Conservation (phyloP, 2,329 filamentous ascomycete genomes). For the Lizonia empirigonia region DNA sequence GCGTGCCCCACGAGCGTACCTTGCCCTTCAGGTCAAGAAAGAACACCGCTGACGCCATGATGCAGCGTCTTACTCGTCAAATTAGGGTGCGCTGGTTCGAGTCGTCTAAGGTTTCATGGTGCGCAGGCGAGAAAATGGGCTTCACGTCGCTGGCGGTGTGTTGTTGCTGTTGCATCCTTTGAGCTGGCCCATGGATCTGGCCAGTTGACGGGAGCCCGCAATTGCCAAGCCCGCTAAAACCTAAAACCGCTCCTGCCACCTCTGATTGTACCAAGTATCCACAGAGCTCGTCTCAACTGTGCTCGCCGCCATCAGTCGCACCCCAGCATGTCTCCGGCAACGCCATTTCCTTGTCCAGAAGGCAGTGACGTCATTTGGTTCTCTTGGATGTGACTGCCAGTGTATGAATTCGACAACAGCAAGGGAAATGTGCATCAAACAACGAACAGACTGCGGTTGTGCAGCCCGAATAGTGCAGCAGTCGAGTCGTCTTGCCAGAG, state of each 20-base stretch:
- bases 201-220: conserved; percentile 14
- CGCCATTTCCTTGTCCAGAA: background rate
- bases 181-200: conserved; percentile 6
- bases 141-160: conserved; percentile 11
- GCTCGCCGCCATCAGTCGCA: background rate
- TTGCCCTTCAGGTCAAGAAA: conserved; percentile 99
- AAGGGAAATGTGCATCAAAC: background rate
- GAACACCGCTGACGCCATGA: conserved; percentile 96
- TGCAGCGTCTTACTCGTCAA: conserved; percentile 27
- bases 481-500: background rate
- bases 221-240: conserved; percentile 10
- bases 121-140: conserved; percentile 12
- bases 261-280: too few species aligned
- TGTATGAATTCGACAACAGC: background rate
- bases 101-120: conserved; percentile 27
- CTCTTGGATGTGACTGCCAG: background rate
- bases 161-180: conserved; percentile 13
- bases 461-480: too few species aligned
- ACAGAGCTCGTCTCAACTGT: background rate
- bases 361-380: background rate
- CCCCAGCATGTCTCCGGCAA: background rate
- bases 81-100: conserved; percentile 5
- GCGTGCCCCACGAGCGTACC: conserved; percentile 59
- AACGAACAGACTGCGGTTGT: background rate
- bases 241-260: background rate